Conservation (phyloP, 768 basidiomycete genomes). For the Lactarius quietus region DNA sequence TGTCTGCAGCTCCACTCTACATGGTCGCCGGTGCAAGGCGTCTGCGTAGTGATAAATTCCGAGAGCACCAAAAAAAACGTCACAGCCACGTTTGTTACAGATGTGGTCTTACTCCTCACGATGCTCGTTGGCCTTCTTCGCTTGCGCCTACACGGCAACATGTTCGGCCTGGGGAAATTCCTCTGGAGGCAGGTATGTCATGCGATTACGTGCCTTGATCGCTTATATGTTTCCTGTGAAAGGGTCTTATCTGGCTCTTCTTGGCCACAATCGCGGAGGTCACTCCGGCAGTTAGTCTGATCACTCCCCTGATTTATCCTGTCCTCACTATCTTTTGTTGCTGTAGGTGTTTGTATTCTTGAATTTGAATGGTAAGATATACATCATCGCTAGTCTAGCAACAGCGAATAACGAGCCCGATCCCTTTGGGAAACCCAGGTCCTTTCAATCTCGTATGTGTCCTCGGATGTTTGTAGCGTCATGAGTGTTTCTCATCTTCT, state of each 20-base stretch:
- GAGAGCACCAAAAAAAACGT: background rate
- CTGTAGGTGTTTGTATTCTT: slow-evolving; percentile 1
- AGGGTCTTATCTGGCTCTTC: slow-evolving; percentile 2
- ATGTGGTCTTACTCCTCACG: slow-evolving; percentile 1
- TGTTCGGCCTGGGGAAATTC: background rate
- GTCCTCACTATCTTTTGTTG: background rate
- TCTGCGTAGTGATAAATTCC: background rate
- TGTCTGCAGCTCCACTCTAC: background rate
- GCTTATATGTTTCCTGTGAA: background rate
- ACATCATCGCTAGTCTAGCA: background rate
- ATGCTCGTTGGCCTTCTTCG: slow-evolving; percentile 15
- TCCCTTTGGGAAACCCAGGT: background rate
- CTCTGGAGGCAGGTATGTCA: slow-evolving; percentile 15
- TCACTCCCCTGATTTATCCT: no score
- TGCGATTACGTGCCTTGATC: background rate
- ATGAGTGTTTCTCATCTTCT: background rate
- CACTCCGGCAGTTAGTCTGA: background rate
- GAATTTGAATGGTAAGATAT: background rate
- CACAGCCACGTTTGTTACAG: background rate
- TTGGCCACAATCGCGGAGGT: background rate
- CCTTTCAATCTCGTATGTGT: background rate
- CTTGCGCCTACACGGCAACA: background rate
- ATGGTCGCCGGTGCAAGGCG: background rate
- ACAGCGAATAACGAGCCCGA: background rate
- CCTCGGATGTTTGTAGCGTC: background rate